Evolutionary conservation across 805 yeast genomes (phyloP).

Genomic region (Yamadazyma nakazawae): DNA sequence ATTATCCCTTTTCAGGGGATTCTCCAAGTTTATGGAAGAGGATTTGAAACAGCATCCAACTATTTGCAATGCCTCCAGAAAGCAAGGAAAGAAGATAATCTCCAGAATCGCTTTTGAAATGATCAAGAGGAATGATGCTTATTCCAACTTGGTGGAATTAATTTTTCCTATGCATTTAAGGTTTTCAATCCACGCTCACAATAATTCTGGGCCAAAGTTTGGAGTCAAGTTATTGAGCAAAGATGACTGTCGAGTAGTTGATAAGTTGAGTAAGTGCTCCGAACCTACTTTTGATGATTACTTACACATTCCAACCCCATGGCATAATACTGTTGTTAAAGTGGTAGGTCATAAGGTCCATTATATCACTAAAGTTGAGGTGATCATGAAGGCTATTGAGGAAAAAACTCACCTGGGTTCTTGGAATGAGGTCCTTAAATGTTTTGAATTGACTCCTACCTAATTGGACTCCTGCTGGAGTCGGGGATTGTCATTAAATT

Average conservation of each 20-base stretch:
- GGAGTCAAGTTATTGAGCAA: slow-evolving; percentile 49
- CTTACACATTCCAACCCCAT: slow-evolving; percentile 63
- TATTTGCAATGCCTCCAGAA: slow-evolving; percentile 39
- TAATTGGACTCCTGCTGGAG: too few species aligned
- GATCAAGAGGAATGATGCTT: slow-evolving; percentile 63
- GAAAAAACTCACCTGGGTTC: slow-evolving; percentile 18
- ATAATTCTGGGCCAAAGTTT: slow-evolving; percentile 56
- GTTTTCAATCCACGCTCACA: slow-evolving; percentile 60
- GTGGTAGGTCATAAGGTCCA: slow-evolving; percentile 31
- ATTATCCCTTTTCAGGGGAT: slow-evolving; percentile 52
- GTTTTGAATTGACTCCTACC: slow-evolving; percentile 6
- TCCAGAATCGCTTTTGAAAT: slow-evolving; percentile 59
- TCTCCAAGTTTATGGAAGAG: slow-evolving; percentile 57
- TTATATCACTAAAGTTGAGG: slow-evolving; percentile 22
- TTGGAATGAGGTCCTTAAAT: slow-evolving; percentile 20
- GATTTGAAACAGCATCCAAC: slow-evolving; percentile 46
- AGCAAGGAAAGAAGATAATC: slow-evolving; percentile 48
- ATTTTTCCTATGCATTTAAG: slow-evolving; percentile 58
- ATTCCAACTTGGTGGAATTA: slow-evolving; percentile 58
- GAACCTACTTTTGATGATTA: slow-evolving; percentile 47
- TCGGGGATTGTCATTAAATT: too few species aligned
- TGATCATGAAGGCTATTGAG: slow-evolving; percentile 17
- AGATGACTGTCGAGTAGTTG: slow-evolving; percentile 45
- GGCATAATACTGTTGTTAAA: slow-evolving; percentile 56
- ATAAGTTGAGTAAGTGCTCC: slow-evolving; percentile 38